phyloP scores from a whole-genome alignment of 352 stramenopile species.

The Hyaloperonospora arabidopsidis region DNA sequence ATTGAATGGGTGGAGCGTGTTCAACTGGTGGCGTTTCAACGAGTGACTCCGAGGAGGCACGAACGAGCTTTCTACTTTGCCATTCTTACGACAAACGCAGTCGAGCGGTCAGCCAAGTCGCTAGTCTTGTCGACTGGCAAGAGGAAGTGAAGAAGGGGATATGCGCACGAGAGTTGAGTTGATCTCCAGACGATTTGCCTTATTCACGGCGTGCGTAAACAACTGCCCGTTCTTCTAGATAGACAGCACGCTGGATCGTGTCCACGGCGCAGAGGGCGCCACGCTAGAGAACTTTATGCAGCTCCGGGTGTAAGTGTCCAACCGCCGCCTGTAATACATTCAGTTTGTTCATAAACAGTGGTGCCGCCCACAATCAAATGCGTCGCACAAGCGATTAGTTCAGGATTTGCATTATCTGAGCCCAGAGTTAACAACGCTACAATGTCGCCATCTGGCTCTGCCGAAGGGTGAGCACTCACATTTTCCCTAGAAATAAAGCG shows the following conservation, averaged over 20 bases:
- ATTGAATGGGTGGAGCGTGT: neutral
- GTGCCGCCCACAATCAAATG: too few species aligned
- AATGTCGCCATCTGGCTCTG: neutral
- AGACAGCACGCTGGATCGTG: too few species aligned
- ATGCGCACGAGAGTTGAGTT: neutral
- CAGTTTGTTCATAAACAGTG: too few species aligned
- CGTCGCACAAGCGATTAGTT: neutral
- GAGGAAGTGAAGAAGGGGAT: neutral
- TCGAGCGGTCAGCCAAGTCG: neutral
- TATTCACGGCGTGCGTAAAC: neutral
- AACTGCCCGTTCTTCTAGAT: too few species aligned
- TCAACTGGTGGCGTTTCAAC: slow-evolving; percentile 3
- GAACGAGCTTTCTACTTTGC: neutral
- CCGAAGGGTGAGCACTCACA: neutral
- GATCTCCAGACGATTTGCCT: neutral
- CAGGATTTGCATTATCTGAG: neutral
- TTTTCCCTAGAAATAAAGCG: neutral
- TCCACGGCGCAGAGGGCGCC: too few species aligned
- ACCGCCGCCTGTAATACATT: too few species aligned
- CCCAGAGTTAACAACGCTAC: neutral
- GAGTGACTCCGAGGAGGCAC: neutral
- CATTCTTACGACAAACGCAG: neutral
- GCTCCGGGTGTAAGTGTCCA: too few species aligned
- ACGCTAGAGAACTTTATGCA: too few species aligned
- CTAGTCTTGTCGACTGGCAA: neutral